Evolutionary conservation across 139 green algal genomes (phyloP).

Genomic region (Chlamydomonas sp.): DNA sequence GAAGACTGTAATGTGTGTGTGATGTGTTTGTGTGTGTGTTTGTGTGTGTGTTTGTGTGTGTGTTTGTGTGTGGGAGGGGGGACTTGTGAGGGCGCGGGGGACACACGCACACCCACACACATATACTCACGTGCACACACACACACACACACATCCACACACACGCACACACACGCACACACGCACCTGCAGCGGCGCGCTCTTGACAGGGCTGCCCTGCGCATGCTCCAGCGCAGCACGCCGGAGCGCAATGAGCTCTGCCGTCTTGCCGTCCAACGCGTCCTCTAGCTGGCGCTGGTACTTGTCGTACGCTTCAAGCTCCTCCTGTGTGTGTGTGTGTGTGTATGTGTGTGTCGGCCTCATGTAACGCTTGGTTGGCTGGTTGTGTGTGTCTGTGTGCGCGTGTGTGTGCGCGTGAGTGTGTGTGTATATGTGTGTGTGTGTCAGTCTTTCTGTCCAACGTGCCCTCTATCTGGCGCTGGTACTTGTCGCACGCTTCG

Average conservation of each 20-base stretch:
- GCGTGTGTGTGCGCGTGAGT: too few relatives aligned
- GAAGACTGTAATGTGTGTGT: too few relatives aligned
- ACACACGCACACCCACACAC: background rate
- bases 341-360: too few relatives aligned
- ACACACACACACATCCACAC: background rate
- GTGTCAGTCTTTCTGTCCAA: constrained; percentile 81
- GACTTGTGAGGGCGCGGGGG: background rate
- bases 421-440: too few relatives aligned
- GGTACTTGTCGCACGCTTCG: constrained; percentile 73
- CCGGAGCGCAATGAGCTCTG: constrained; percentile 73
- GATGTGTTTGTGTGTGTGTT: background rate
- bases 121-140: background rate
- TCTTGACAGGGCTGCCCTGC: constrained; percentile 1
- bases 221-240: constrained; percentile 33
- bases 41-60: background rate
- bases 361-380: too few relatives aligned
- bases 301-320: constrained; percentile 80
- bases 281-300: constrained; percentile 81
- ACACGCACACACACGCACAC: background rate
- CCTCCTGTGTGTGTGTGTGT: constrained; percentile 67
- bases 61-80: background rate
- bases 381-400: too few relatives aligned
- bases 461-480: constrained; percentile 75
- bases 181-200: background rate
- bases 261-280: constrained; percentile 74